A percentile compares a stretch with the other conserved stretches of the same genome.
Evolutionary conservation across 148 eudicot genomes (phyloP).

Genomic region (Camellia sinensis): DNA sequence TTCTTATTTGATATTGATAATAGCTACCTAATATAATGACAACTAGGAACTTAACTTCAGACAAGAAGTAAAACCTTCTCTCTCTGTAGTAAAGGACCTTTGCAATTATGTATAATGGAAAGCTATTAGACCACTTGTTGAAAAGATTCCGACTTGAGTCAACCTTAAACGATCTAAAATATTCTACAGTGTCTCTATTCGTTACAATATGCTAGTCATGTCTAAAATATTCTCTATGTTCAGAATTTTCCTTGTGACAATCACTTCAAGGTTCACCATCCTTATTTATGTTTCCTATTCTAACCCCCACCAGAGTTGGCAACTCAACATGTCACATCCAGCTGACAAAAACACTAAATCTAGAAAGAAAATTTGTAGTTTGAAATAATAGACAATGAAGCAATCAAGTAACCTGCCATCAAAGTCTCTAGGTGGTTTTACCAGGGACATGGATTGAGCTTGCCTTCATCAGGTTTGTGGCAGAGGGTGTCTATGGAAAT

Average conservation of each 20-base stretch:
- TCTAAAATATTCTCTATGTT: neutral
- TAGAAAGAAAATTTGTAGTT: neutral
- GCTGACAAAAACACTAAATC: neutral
- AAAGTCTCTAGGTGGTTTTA: neutral
- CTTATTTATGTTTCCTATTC: neutral
- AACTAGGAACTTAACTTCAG: neutral
- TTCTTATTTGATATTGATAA: neutral
- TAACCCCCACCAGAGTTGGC: neutral
- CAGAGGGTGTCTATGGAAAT: neutral
- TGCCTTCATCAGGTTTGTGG: neutral
- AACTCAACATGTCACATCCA: neutral
- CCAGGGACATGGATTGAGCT: neutral
- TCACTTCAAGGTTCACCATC: neutral
- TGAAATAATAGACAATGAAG: neutral
- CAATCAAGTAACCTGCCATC: neutral
- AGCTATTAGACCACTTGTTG: neutral
- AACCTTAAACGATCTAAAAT: neutral
- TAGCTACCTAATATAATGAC: neutral
- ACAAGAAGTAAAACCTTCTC: neutral
- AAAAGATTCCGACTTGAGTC: neutral
- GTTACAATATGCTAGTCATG: no score
- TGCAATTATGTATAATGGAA: neutral
- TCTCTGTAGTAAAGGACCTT: neutral
- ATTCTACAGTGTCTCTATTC: no score
- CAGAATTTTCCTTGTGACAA: neutral